Evolutionary conservation across 164 flowering plant genomes (phyloP).

Genomic region (Tinospora cordifolia): DNA sequence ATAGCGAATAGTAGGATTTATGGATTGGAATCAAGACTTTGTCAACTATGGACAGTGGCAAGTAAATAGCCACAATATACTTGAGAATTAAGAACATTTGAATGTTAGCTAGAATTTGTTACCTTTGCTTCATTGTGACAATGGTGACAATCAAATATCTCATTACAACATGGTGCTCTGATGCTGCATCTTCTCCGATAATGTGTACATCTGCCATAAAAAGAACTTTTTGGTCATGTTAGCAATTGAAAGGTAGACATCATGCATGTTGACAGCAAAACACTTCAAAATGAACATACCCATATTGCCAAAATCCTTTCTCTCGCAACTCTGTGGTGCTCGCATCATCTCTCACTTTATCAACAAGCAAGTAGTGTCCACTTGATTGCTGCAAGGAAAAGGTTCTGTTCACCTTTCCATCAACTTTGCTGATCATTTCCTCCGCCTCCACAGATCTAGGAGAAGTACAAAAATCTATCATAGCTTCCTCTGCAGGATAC

Average conservation of each 20-base stretch:
- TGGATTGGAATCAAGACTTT: too few species aligned
- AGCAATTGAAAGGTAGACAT: not conserved
- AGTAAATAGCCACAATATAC: not conserved
- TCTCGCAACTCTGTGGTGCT: conserved; percentile 28
- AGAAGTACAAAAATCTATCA: conserved; percentile 11
- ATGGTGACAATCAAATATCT: conserved; percentile 79
- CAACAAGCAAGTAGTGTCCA: conserved; percentile 15
- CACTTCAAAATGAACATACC: conserved; percentile 33
- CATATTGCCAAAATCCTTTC: conserved; percentile 59
- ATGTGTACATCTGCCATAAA: conserved; percentile 55
- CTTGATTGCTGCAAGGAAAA: conserved; percentile 12
- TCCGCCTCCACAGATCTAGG: conserved; percentile 20
- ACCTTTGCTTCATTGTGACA: conserved; percentile 85
- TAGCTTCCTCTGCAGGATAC: conserved; percentile 24
- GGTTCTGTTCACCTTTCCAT: not conserved
- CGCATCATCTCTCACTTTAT: conserved; percentile 14
- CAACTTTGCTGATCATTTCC: conserved; percentile 10
- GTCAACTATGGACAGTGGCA: too few species aligned
- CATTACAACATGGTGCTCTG: conserved; percentile 88
- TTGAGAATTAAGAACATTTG: not conserved
- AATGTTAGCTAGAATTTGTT: not conserved
- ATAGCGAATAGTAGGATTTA: too few species aligned
- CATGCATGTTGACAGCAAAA: not conserved
- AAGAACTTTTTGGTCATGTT: not conserved
- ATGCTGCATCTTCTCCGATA: conserved; percentile 73